phyloP scores from a whole-genome alignment of 2,329 filamentous ascomycete species.

The Nectriaceae sp. region DNA sequence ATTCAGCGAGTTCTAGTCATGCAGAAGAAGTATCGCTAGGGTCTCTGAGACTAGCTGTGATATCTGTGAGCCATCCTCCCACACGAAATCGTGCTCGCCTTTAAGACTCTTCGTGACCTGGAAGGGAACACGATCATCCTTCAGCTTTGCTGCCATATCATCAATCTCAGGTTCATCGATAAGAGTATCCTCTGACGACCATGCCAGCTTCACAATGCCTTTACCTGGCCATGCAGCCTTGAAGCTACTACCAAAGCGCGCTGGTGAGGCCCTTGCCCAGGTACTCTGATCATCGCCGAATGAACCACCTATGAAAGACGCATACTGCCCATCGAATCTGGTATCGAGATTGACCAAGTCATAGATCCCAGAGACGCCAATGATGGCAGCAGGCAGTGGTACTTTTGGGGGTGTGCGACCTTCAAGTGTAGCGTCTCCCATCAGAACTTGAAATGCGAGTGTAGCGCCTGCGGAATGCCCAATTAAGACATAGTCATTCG shows the following conservation, averaged over 20 bases:
- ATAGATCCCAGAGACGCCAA: conserved; percentile 68
- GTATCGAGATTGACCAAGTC: conserved; percentile 57
- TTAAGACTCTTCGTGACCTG: conserved; percentile 43
- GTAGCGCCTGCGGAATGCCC: conserved; percentile 67
- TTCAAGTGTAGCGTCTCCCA: conserved; percentile 39
- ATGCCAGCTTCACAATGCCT: conserved; percentile 43
- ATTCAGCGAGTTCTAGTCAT: too few species aligned
- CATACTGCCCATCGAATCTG: conserved; percentile 51
- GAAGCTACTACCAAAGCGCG: conserved; percentile 44
- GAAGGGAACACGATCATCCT: conserved; percentile 36
- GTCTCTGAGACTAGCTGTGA: conserved; percentile 46
- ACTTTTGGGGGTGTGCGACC: conserved; percentile 24
- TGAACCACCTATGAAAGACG: conserved; percentile 57
- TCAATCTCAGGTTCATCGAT: conserved; percentile 61
- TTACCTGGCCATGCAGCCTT: conserved; percentile 37
- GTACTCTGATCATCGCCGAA: conserved; percentile 55
- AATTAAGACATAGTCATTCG: conserved; percentile 55
- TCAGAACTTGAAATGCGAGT: conserved; percentile 61
- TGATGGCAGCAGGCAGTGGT: conserved; percentile 51
- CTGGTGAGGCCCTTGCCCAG: conserved; percentile 61
- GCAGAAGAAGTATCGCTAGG: conserved; percentile 13
- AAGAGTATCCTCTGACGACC: conserved; percentile 50
- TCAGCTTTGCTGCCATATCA: conserved; percentile 52
- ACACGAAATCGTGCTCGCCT: conserved; percentile 65
- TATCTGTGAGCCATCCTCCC: conserved; percentile 60